Evolutionary conservation across 1,139 yeast species (phyloP).

Genomic region (Barnettozyma hawaiiensis): DNA sequence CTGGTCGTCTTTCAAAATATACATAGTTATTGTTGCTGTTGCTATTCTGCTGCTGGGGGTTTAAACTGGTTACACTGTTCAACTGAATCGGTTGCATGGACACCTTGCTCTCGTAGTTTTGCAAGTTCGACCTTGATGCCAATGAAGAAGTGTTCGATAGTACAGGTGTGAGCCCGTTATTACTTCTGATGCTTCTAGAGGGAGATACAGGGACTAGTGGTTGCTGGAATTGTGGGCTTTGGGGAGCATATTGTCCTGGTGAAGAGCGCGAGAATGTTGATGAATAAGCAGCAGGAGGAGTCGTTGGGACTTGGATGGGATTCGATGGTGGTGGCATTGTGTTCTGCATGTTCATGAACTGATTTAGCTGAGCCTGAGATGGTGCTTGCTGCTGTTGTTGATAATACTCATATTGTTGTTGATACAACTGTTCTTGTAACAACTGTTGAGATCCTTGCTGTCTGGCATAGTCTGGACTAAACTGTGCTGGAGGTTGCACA

Average conservation of each 20-base stretch:
- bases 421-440: conserved; percentile 28
- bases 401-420: conserved; percentile 15
- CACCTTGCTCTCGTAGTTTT: conserved; percentile 11
- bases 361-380: conserved; percentile 26
- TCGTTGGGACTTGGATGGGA: conserved; percentile 23
- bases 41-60: conserved; percentile 16
- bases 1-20: conserved; percentile 84
- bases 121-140: conserved; percentile 17
- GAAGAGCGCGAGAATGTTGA: conserved; percentile 17
- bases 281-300: conserved; percentile 17
- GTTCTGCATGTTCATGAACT: conserved; percentile 24
- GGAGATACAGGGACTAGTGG: conserved; percentile 26
- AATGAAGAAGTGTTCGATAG: conserved; percentile 22
- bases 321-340: conserved; percentile 25
- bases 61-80: conserved; percentile 6
- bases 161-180: conserved; percentile 20
- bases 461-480: conserved; percentile 31
- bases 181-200: conserved; percentile 23
- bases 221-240: conserved; percentile 22
- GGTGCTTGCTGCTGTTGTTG: conserved; percentile 24
- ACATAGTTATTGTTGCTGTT: too few species aligned
- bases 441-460: conserved; percentile 36
- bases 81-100: conserved; percentile 14
- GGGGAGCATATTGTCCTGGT: conserved; percentile 21
- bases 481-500: conserved; percentile 27